A percentile compares a stretch with the other conserved stretches of the same genome.
Conservation (phyloP, 371 early-diverging fungal genomes). For the Entomophthora muscae region DNA sequence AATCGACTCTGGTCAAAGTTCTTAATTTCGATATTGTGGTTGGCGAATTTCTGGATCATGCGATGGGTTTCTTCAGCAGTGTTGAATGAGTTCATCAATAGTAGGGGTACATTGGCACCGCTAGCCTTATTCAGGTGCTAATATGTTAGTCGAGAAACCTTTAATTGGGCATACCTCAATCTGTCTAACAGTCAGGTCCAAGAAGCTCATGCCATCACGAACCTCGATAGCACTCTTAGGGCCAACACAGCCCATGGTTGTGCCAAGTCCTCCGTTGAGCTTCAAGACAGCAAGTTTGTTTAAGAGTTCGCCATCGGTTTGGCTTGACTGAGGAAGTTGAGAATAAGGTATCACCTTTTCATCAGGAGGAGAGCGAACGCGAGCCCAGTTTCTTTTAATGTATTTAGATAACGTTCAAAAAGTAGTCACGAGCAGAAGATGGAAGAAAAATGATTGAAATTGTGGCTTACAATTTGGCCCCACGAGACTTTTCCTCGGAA, state of each 20-base stretch:
- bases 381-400: constrained; percentile 64
- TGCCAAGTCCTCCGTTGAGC: constrained; percentile 98
- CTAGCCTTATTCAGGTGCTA: constrained; percentile 80
- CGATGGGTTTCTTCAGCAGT: constrained; percentile 94
- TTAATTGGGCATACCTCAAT: constrained; percentile 57
- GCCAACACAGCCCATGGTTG: constrained; percentile 99
- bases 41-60: no score
- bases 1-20: constrained; percentile 97
- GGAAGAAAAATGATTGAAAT: neutral
- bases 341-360: constrained; percentile 71
- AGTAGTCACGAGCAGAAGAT: neutral
- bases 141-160: no score
- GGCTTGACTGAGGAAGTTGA: constrained; percentile 29
- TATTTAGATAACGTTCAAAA: neutral
- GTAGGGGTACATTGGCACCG: constrained; percentile 86
- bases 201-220: constrained; percentile 94
- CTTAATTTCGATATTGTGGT: constrained; percentile 77
- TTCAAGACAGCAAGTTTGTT: constrained; percentile 95
- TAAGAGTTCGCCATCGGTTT: constrained; percentile 38
- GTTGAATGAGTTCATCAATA: constrained; percentile 99
- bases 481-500: constrained; percentile 60
- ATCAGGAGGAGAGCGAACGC: constrained; percentile 74
- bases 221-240: constrained; percentile 99
- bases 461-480: constrained; percentile 58
- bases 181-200: constrained; percentile 97